Evolutionary conservation across 805 yeast species (phyloP).

Genomic region (Yamadazyma akitaensis): DNA sequence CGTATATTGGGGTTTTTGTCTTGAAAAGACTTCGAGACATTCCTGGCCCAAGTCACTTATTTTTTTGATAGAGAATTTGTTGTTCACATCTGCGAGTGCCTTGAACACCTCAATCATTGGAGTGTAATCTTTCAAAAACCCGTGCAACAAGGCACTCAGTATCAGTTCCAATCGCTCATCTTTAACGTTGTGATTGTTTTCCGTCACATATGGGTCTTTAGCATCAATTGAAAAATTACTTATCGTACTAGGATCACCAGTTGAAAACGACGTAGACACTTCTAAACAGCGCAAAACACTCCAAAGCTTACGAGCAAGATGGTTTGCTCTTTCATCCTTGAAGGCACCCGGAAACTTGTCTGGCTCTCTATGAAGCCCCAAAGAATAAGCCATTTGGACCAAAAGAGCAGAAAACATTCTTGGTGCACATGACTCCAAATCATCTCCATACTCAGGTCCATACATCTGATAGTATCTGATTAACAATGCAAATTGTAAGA

Average conservation of each 20-base stretch:
- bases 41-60: conserved; percentile 9
- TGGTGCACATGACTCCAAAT: conserved; percentile 55
- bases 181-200: conserved; percentile 15
- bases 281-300: conserved; percentile 14
- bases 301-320: conserved; percentile 27
- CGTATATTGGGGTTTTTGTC: neutral
- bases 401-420: conserved; percentile 54
- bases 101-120: conserved; percentile 14
- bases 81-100: conserved; percentile 15
- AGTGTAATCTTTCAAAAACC: conserved; percentile 4
- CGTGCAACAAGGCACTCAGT: conserved; percentile 5
- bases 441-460: conserved; percentile 56
- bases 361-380: conserved; percentile 71
- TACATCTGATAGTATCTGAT: conserved; percentile 47
- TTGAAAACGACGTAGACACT: conserved; percentile 11
- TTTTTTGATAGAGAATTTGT: conserved; percentile 12
- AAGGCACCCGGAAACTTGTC: conserved; percentile 12
- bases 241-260: conserved; percentile 18
- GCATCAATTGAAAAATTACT: conserved; percentile 13
- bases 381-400: conserved; percentile 62
- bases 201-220: conserved; percentile 15
- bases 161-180: conserved; percentile 15
- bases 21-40: conserved; percentile 10
- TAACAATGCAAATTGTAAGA: conserved; percentile 53
- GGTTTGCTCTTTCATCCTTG: conserved; percentile 17